These are phyloP conservation scores for Lyophyllum decastes DNA, from an alignment of 768 basidiomycete species.

Conservation along the genomic window DNA sequence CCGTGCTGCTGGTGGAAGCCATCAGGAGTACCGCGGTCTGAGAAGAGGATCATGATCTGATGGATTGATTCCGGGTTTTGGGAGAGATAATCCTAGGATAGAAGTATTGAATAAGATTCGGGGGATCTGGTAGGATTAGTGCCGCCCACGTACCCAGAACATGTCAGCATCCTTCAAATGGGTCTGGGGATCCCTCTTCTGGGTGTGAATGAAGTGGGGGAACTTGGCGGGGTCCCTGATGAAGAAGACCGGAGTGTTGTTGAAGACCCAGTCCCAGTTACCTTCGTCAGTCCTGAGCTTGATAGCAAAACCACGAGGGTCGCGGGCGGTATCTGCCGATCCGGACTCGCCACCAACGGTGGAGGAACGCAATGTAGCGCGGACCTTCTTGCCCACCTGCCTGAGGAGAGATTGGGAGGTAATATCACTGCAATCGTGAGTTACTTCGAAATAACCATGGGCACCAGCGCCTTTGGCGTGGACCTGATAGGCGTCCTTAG, in stretches of 20 bases:
- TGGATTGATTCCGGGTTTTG: slow-evolving; percentile 90
- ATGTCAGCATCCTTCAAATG: slow-evolving; percentile 86
- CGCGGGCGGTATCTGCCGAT: slow-evolving; percentile 89
- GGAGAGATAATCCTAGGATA: slow-evolving; percentile 75
- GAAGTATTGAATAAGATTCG: slow-evolving; percentile 21
- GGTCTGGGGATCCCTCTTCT: slow-evolving; percentile 90
- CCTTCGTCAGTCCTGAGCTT: slow-evolving; percentile 91
- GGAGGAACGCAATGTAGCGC: slow-evolving; percentile 84
- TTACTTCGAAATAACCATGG: slow-evolving; percentile 91
- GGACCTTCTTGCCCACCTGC: slow-evolving; percentile 66
- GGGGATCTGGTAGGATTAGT: background rate
- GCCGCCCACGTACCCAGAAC: slow-evolving; percentile 63
- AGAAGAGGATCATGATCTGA: slow-evolving; percentile 88
- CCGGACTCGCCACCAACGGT: slow-evolving; percentile 91
- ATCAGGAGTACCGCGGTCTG: slow-evolving; percentile 93
- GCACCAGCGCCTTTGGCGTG: slow-evolving; percentile 93
- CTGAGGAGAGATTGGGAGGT: slow-evolving; percentile 72
- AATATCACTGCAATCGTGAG: slow-evolving; percentile 82
- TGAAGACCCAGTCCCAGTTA: slow-evolving; percentile 91
- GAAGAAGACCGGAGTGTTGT: slow-evolving; percentile 93
- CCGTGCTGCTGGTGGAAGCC: slow-evolving; percentile 89
- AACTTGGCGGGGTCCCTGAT: slow-evolving; percentile 87
- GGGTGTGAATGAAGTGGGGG: slow-evolving; percentile 93
- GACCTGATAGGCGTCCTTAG: slow-evolving; percentile 47
- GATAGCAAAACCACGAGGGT: slow-evolving; percentile 91